Base-by-base conservation (phyloP, 176 grass and related monocot species). In the Panicum miliaceum region DNA sequence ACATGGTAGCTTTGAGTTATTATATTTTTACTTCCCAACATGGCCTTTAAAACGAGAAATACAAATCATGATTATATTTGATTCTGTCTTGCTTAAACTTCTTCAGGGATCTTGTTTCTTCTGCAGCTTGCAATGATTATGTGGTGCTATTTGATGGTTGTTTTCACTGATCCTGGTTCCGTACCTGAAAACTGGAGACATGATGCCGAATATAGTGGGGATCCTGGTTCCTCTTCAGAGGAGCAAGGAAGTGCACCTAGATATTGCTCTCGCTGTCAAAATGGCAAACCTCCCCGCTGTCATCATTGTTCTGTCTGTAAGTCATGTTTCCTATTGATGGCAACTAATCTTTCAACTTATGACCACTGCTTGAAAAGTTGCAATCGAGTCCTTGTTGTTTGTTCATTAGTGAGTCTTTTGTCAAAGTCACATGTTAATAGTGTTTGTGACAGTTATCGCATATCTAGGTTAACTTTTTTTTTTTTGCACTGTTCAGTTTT, bases 291-390 rank as follows among this genome's bases (percentile, higher is more conserved):
- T 87, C 89, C 85, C 50, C 92, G 96, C 60, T 93, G 96, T 75
- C 96, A 98, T 74, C 95, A 97, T 77, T 97, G 95, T 87, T 97
- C 95, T 78, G 82, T 97, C 34, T 97, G 95, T 97, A 92, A 90
- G 95, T 86, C 59, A 82, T 19, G 53, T 76, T 75, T 79, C 42
- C 63, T 76, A 18, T 71, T 81, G 13, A 48, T 43, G 3, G 15
- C 10, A 78, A 6, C 83, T 64, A 90, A 64, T 57, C 11, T 88
- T 36, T 79, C 25, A 53, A 64, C 5, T 23, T 53, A 29, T 62
- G 38, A n/a, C 64, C 13, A 48, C 19, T 79, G 12, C 38, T 68
- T 61, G 73, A 19, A 11, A 86, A 76, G 3, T 66, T 75, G 12
- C 26, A 75, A 14, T 19, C 5, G 0, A 79, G 48, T 12, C 14